A percentile compares a stretch with the other conserved stretches of the same genome.
Conservation (phyloP, 2,329 filamentous ascomycete species). For the Claviceps sp. region DNA sequence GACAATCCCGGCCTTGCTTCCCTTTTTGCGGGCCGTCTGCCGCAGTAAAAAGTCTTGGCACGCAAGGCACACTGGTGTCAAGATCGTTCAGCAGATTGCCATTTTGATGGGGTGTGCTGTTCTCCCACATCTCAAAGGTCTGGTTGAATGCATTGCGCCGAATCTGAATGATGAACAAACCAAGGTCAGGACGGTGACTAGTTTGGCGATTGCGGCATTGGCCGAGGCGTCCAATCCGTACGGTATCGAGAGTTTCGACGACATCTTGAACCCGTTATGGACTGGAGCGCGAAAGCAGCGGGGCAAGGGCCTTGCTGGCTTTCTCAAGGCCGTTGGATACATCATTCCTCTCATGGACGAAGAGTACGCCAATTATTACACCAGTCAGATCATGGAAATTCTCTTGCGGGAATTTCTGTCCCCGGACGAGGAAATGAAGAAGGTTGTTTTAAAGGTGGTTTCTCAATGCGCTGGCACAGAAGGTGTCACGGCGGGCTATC, state of each 20-base stretch:
- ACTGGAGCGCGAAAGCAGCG: slow-evolving; percentile 91
- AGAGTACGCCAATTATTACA: slow-evolving; percentile 98
- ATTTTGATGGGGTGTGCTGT: slow-evolving; percentile 98
- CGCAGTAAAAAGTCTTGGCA: slow-evolving; percentile 99
- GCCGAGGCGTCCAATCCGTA: slow-evolving; percentile 96
- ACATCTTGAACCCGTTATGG: slow-evolving; percentile 94
- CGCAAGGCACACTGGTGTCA: slow-evolving; percentile 92
- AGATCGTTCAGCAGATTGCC: slow-evolving; percentile 97
- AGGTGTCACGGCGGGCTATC: slow-evolving; percentile 84
- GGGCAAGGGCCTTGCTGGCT: slow-evolving; percentile 89
- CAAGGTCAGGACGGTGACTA: slow-evolving; percentile 93
- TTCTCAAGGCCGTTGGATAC: slow-evolving; percentile 93
- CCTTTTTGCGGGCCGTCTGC: slow-evolving; percentile 90
- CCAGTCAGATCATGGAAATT: slow-evolving; percentile 97
- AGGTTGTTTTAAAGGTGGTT: slow-evolving; percentile 93
- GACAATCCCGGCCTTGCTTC: slow-evolving; percentile 86
- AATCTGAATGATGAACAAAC: slow-evolving; percentile 97
- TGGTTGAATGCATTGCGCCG: slow-evolving; percentile 91
- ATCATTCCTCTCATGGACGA: slow-evolving; percentile 99
- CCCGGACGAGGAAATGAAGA: slow-evolving; percentile 99
- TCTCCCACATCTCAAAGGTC: slow-evolving; percentile 82
- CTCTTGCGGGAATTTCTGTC: slow-evolving; percentile 90
- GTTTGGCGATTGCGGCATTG: slow-evolving; percentile 83
- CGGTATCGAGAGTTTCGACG: slow-evolving; percentile 97
- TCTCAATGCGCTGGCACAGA: slow-evolving; percentile 91